Evolutionary conservation across 169 alveolate genomes (phyloP), one percentile per base, ranked within the genome.

Genomic region (Cryptosporidium meleagridis): DNA sequence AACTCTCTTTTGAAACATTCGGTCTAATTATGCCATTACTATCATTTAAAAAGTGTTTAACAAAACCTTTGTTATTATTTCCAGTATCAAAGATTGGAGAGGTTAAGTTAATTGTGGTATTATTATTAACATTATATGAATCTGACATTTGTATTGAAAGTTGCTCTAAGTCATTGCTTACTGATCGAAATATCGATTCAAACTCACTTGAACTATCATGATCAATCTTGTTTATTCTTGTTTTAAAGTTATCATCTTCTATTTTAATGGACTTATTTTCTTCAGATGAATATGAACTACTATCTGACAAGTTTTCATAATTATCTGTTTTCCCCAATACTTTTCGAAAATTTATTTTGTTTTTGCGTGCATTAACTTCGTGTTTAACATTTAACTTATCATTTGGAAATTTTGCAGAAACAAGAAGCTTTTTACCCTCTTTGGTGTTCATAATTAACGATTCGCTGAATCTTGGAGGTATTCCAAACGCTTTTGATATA

Each of bases 391-490:
- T 37, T 12, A 61, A 33, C 1, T 12, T 29, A 0, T 16, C 67
- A 39, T 80, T 80, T 41, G 89, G 75, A 26, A 33, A n/a, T 1
- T 80, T 80, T 12, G 80, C 89, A 9, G 89, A 45, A 59, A 80
- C 31, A 29, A 80, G 75, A 29, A 80, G 80, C 39, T 39, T 31
- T 41, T 80, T 59, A 16, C 89, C 89, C 5, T 80, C 89, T 26
- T 37, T 41, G 29, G 89, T 80, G 21, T 31, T 21, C 65, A 80
- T 62, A n/a, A 65, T 45, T 8, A 80, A 14, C 26, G 89, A 39
- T 9, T 80, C 89, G 21, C 44, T 65, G 62, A 80, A 80, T 41
- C 89, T 80, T 37, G 89, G 89, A 45, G 89, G 89, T 80, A 80
- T 41, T 65, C 89, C 89, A 62, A 80, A 80, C 62, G 89, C 89